Percentiles rank a stretch among this genome's conserved stretches.
These are phyloP conservation scores for Hericium alpestre DNA, from an alignment of 768 basidiomycete genomes.

Conservation along the genomic window DNA sequence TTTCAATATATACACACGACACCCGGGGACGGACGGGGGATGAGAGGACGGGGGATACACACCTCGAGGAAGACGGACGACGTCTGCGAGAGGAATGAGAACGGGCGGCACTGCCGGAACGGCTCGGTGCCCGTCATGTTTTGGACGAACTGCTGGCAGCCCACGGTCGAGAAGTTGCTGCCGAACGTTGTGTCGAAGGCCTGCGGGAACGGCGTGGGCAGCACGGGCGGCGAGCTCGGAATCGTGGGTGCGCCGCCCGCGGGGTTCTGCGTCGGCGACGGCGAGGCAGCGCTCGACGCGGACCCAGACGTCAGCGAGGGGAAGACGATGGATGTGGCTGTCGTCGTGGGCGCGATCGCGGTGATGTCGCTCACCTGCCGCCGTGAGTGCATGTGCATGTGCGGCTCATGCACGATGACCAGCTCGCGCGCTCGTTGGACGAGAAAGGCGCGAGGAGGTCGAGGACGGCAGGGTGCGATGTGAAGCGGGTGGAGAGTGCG, in stretches of 20 bases:
- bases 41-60: slow-evolving; percentile 16
- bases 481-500: slow-evolving; percentile 40
- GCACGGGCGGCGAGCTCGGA: slow-evolving; percentile 36
- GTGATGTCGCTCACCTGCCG: neutral
- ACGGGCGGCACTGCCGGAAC: slow-evolving; percentile 68
- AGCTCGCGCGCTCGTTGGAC: slow-evolving; percentile 12
- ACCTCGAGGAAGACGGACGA: slow-evolving; percentile 50
- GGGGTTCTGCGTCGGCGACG: slow-evolving; percentile 15
- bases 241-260: slow-evolving; percentile 29
- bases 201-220: slow-evolving; percentile 74
- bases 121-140: slow-evolving; percentile 57
- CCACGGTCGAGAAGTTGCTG: slow-evolving; percentile 52
- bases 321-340: neutral
- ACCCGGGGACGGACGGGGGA: neutral
- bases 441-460: slow-evolving; percentile 26
- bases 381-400: slow-evolving; percentile 1
- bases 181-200: slow-evolving; percentile 55
- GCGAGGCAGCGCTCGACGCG: slow-evolving; percentile 15
- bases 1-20: neutral
- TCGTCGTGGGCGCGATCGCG: neutral
- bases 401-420: neutral
- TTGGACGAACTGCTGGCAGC: slow-evolving; percentile 61
- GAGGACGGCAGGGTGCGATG: slow-evolving; percentile 36
- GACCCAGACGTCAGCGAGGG: slow-evolving; percentile 12
- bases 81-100: slow-evolving; percentile 51